Evolutionary conservation across 2,329 filamentous ascomycete genomes (phyloP).

Genomic region (Pseudopithomyces chartarum): DNA sequence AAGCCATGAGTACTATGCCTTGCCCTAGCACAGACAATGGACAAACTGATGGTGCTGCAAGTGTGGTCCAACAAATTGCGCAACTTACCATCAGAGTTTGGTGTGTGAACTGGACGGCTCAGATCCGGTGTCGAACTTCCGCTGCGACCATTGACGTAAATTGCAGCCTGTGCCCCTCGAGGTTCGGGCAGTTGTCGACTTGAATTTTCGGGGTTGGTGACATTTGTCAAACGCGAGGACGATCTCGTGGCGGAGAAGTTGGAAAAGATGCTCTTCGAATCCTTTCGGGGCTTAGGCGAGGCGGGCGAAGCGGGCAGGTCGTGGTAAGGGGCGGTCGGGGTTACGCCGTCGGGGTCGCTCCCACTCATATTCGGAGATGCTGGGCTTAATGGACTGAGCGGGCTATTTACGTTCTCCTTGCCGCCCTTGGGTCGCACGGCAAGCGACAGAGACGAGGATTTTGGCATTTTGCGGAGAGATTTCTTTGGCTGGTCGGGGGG

Average conservation of each 20-base stretch:
- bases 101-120: slow-evolving; percentile 43
- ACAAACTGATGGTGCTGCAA: background rate
- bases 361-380: slow-evolving; percentile 30
- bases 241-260: slow-evolving; percentile 56
- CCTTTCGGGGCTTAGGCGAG: slow-evolving; percentile 44
- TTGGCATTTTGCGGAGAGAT: slow-evolving; percentile 45
- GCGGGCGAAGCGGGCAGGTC: slow-evolving; percentile 39
- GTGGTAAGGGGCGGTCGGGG: slow-evolving; percentile 38
- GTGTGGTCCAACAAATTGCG: background rate
- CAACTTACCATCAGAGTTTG: slow-evolving; percentile 41
- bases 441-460: slow-evolving; percentile 44
- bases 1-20: background rate
- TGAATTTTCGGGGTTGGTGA: slow-evolving; percentile 42
- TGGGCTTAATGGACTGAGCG: slow-evolving; percentile 42
- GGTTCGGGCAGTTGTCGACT: slow-evolving; percentile 38
- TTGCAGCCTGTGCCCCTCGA: slow-evolving; percentile 32
- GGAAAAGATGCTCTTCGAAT: slow-evolving; percentile 52
- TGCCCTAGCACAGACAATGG: background rate
- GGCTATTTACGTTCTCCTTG: slow-evolving; percentile 32
- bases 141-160: slow-evolving; percentile 50
- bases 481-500: slow-evolving; percentile 27
- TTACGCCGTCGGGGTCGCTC: slow-evolving; percentile 29
- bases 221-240: slow-evolving; percentile 47
- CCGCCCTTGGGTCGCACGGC: slow-evolving; percentile 39
- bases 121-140: slow-evolving; percentile 56